Base-by-base conservation (phyloP, 2,329 filamentous ascomycete species). In the Leptosphaerulina australis region DNA sequence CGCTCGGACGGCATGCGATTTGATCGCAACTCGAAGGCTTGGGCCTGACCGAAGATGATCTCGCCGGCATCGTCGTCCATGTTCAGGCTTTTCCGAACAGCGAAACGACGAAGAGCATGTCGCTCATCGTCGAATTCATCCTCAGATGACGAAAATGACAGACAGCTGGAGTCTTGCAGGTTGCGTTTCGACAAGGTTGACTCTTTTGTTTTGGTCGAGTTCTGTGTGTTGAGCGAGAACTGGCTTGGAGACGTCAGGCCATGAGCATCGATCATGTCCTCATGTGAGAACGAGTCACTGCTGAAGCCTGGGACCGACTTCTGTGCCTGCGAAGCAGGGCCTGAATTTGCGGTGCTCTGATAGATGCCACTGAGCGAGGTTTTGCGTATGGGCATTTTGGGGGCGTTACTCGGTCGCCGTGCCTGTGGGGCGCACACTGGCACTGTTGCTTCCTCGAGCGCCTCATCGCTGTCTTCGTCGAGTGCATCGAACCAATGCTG, bases 401-500 rank as follows among this genome's bases (percentile, higher is more conserved):
- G 52, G 14, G 50, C 21, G 5, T 36, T 48, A 18, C 44, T 33
- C 10, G 56, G 49, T 9, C 50, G 49, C 11, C 50, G 15, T 15
- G 59, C 54, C 24, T 43, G 50, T 10, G 62, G 53, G 17, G 56
- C 60, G 38, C 59, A 53, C 3, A 58, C 25, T 8, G 52, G 54
- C 22, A 44, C 33, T 7, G 36, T 35, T 7, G 46, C 46, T 8
- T 62, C 64, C 8, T 67, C 64, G 4, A 51, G 36, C 9, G 58
- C 53, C 15, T 71, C 69, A 12, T 73, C 71, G 25, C 72, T 71
- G 17, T 74, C 73, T 10, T 74, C 71, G 18, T 74, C 71, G 9
- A 78, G 64, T 3, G 72, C 77, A 46, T 80, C 78, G 48, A 80
- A 80, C 78, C 78, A 80, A 52, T 80, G 75, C 51, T 78, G 69